These are phyloP conservation scores for Aureoboletus auriporus DNA, from an alignment of 768 basidiomycete genomes.

Conservation along the genomic window DNA sequence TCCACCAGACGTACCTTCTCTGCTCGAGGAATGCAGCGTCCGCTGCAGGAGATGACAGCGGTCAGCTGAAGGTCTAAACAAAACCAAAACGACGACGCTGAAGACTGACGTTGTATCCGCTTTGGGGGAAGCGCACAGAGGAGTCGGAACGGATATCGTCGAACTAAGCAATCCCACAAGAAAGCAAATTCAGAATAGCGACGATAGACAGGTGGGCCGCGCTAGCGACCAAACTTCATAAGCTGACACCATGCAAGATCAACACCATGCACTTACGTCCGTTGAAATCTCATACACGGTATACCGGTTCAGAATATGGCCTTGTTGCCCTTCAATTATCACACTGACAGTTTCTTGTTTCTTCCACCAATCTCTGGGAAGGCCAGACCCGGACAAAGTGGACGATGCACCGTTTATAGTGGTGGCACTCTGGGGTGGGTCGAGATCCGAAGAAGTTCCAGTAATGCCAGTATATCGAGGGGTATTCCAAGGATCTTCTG, in stretches of 20 bases:
- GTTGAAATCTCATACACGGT: constrained; percentile 79
- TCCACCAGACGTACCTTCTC: constrained; percentile 51
- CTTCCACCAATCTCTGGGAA: constrained; percentile 86
- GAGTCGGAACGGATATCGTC: constrained; percentile 91
- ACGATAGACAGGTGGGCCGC: constrained; percentile 66
- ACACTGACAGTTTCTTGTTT: constrained; percentile 70
- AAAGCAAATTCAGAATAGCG: constrained; percentile 94
- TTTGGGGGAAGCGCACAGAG: constrained; percentile 89
- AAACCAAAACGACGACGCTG: not conserved
- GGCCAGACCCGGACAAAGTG: constrained; percentile 62
- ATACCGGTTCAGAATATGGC: constrained; percentile 86
- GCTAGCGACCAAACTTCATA: constrained; percentile 35
- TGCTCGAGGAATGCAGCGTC: constrained; percentile 92
- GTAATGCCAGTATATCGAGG: constrained; percentile 30
- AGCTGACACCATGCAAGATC: constrained; percentile 7
- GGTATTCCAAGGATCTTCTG: constrained; percentile 68
- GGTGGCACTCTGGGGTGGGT: constrained; percentile 17
- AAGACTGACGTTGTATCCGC: constrained; percentile 74
- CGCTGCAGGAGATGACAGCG: constrained; percentile 38
- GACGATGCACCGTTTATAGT: constrained; percentile 47
- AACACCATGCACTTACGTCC: constrained; percentile 50
- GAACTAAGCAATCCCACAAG: constrained; percentile 80
- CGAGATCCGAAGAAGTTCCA: constrained; percentile 28
- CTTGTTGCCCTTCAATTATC: constrained; percentile 79
- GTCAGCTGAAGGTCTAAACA: constrained; percentile 3